Evolutionary conservation across 2,329 filamentous ascomycete genomes (phyloP), one percentile per base, ranked within the genome.

Genomic region (Nemania sp.): DNA sequence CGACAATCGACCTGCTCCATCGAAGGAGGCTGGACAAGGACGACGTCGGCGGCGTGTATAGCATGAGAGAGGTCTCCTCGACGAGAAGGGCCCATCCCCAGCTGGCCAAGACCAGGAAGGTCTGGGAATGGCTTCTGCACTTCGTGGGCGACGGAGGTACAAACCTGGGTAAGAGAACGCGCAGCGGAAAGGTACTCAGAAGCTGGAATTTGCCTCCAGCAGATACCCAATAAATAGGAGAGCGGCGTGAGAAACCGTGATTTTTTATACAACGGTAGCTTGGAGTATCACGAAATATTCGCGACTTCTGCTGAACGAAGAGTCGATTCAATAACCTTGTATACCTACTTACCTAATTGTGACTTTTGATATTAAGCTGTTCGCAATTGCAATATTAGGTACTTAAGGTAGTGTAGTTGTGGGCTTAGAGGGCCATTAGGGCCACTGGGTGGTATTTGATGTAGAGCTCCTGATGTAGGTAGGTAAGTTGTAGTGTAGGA

Each of bases 81-180:
- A 72, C 68, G 6, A 69, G 56, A 12, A 67, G 57, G 13, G 71
- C 66, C 40, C 74, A 82, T 61, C 81, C 80, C 17, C 84, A 90
- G 69, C 68, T 87, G 7, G 77, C 80, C 29, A 93, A 90, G 74
- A 83, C 89, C 21, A 81, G 78, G 64, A 81, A 80, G 49, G 91
- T 96, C 37, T 85, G 84, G 67, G 85, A 89, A 65, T 97, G 92
- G 92, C 85, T 91, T 9, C 74, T 87, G 59, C 79, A 80, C 39
- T 95, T 94, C 74, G 86, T 96, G 4, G 80, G 80, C 3, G 71
- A 71, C 1, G 77, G 75, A 47, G 65, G 56, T 1, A 62, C 42
- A n/a, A 63, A 34, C 11, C 56, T 68, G 20, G 69, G 69, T 17
- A 71, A 71, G 52, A 69, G 69, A 37, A 72, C 65, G 42, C 59